Evolutionary conservation across 1,284 basidiomycete species (phyloP), one percentile per base, ranked within the genome.

Genomic region (Thelephora terrestris): DNA sequence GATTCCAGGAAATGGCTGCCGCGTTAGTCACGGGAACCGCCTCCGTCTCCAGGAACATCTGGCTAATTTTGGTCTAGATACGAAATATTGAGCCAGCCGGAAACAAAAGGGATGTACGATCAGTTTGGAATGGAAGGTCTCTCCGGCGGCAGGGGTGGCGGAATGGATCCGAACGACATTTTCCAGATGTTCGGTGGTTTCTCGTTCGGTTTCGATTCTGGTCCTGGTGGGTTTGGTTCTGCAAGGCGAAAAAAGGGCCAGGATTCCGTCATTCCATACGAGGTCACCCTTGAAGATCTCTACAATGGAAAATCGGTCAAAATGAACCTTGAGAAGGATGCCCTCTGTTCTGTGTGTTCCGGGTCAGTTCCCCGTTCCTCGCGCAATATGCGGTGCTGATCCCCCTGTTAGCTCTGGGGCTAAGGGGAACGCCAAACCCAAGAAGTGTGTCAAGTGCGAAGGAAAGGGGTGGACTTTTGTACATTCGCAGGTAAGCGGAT

Each of bases 291-390:
- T 32, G 92, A 96, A 63, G 94, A 98, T 62, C 71, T 95, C 24
- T 98, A 92, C 67, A 88, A 85, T 52, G 95, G 95, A 29, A 94
- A 93, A 65, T 78, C 78, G 14, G 85, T 95, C 43, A 87, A 85
- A 61, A 84, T 98, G 71, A 88, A 84, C 57, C 79, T 97, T 69
- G 89, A 94, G 65, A 85, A 91, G 59, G 83, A 93, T 61, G 70
- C 85, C 12, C 69, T 89, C 5, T 98, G 94, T 65, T 71, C 71
- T 20, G 65, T 70, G 5, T 99, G 95, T 64, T 79, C 84, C 63
- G 94, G 93, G 79, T 88, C 57, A 48, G 78, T 67, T 29, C 32
- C 36, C 32, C 39, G 9, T 42, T 42, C 37, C 52, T 16, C 23
- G 18, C 9, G 29, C 12, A n/a, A 14, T 14, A 12, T 5, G n/a